These are phyloP conservation scores for Cercospora sesami DNA, from an alignment of 2,329 filamentous ascomycete genomes.

Conservation along the genomic window DNA sequence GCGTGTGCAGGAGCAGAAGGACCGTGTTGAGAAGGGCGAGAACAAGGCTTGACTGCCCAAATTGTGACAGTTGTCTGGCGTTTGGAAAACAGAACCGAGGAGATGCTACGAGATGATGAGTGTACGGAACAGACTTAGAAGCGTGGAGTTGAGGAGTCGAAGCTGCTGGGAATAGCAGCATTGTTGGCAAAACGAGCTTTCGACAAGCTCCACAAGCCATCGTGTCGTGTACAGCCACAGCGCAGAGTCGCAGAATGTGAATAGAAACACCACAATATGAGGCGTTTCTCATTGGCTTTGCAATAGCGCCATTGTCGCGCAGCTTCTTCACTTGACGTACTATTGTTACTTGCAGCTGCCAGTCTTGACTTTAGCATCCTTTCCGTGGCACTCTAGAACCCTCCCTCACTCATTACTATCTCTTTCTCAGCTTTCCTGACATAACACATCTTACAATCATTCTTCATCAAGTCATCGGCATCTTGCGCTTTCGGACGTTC, in stretches of 20 bases:
- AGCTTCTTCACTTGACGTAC: not conserved
- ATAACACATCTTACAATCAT: not conserved
- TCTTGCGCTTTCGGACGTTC: not conserved
- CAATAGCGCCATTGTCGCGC: not conserved
- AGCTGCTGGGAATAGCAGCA: not conserved
- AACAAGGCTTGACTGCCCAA: constrained; percentile 16
- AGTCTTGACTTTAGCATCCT: not conserved
- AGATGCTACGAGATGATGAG: constrained; percentile 3
- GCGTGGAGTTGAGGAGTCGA: constrained; percentile 23
- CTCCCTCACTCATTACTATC: not conserved
- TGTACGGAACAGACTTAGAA: not conserved
- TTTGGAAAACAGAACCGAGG: not conserved
- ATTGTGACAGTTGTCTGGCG: not conserved
- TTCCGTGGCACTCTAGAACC: not conserved
- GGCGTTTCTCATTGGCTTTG: not conserved
- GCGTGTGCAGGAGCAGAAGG: constrained; percentile 46
- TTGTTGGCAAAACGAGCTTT: not conserved
- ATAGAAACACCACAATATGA: not conserved
- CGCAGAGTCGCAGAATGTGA: not conserved
- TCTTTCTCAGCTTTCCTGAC: not conserved
- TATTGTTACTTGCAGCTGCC: not conserved
- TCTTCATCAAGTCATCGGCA: not conserved
- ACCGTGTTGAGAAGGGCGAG: constrained; percentile 19
- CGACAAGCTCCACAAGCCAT: not conserved
- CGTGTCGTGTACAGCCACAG: not conserved